Percentiles rank a stretch among this genome's conserved stretches.
Evolutionary conservation across 225 moss, liverwort and hornwort species (phyloP).

Genomic region (Bryoerythrophyllum caledonicum): DNA sequence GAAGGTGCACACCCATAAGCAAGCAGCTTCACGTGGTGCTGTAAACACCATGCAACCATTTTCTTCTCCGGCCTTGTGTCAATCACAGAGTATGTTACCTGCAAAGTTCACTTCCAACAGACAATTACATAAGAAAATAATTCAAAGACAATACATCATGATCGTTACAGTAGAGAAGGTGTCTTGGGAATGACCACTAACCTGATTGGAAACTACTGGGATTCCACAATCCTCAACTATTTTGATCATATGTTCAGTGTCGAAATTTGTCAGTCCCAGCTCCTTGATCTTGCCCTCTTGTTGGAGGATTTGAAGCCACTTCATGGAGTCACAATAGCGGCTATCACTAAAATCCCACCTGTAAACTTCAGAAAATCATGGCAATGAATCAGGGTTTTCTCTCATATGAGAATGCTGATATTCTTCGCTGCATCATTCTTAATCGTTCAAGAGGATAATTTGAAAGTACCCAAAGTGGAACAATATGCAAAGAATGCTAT

Average conservation of each 20-base stretch:
- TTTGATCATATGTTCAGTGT: conserved; percentile 37
- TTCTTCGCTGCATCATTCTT: not conserved
- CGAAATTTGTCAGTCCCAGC: conserved; percentile 41
- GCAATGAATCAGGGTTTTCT: not conserved
- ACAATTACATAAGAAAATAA: not conserved
- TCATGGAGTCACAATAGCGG: conserved; percentile 33
- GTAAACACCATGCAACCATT: conserved; percentile 46
- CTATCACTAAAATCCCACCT: conserved; percentile 44
- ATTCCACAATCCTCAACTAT: conserved; percentile 35
- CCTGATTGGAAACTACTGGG: conserved; percentile 38
- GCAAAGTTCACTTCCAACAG: not conserved
- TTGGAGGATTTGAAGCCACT: conserved; percentile 33
- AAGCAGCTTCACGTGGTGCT: conserved; percentile 36
- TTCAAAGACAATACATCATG: not conserved
- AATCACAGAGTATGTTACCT: conserved; percentile 45
- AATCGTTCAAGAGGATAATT: not conserved
- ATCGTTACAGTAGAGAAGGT: not conserved
- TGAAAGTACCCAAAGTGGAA: not conserved
- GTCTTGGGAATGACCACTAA: not conserved
- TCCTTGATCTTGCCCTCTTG: conserved; percentile 46
- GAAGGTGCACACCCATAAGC: conserved; percentile 32
- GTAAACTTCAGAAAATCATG: not conserved
- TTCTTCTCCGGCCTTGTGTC: conserved; percentile 42
- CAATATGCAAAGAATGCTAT: not conserved
- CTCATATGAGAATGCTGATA: not conserved